Base-by-base conservation (phyloP, 1,139 yeast genomes). In the Pichia sp. region DNA sequence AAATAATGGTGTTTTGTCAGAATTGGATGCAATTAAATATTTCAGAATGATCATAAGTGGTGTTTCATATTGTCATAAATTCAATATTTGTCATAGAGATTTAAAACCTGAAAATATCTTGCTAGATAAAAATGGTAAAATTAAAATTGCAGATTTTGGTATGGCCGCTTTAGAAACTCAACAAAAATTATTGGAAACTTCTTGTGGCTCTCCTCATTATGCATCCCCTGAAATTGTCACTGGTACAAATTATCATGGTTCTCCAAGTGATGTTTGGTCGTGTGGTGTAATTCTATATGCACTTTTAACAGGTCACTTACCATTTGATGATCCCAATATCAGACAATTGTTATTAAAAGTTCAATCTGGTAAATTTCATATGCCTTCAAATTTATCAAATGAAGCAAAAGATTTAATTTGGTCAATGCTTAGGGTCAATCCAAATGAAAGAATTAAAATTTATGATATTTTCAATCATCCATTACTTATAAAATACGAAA, bases 171-270 rank as follows among this genome's bases (percentile, higher is more conserved):
- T 85, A 54, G 90, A 85, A 64, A 75, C 83, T 53, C 80, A 81
- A 50, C 85, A 83, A 40, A 80, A 79, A 63, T 67, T 85, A 49
- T 68, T 85, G 47, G 89, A 83, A 63, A 85, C 95, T 11, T 79
- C 86, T 15, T 85, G 95, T 69, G 95, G 94, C 3, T 82, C 89
- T 37, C 94, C 95, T 22, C 95, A 85, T 67, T 85, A 85, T 64
- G 94, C 94, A 15, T 87, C 94, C 8, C 95, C 95, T 1, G 95
- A 85, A 68, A 85, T 85, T 54, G 90, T 85, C 30, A 76, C 82
- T 59, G 92, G 94, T 15, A 76, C 78, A 58, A 79, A 79, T 53
- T 85, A 85, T 62, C 88, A 84, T 63, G 95, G 95, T 30, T 82
- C 85, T 40, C 89, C 89, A 44, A 80, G 88, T 51, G 95, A 85